These are phyloP conservation scores for Boletales sp. DNA, from an alignment of 768 basidiomycete genomes.

Conservation along the genomic window DNA sequence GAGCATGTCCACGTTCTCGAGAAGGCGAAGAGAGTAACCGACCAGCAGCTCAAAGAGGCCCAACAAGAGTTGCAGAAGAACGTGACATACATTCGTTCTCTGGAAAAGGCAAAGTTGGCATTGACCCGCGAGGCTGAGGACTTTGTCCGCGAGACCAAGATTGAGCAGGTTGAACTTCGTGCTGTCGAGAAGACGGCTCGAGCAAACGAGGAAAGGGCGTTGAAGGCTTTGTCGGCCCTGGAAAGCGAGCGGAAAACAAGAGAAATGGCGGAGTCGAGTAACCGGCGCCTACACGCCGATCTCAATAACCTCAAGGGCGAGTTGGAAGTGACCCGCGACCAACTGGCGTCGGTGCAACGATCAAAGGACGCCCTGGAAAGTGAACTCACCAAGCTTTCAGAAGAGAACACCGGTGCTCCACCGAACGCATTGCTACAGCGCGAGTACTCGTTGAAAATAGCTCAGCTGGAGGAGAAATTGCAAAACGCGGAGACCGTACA, in stretches of 20 bases:
- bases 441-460: slow-evolving; percentile 58
- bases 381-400: too few species aligned
- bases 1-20: slow-evolving; percentile 97
- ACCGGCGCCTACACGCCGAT: slow-evolving; percentile 58
- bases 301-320: slow-evolving; percentile 45
- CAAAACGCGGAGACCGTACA: slow-evolving; percentile 53
- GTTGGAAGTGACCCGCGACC: too few species aligned
- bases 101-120: slow-evolving; percentile 76
- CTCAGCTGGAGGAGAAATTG: slow-evolving; percentile 58
- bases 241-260: slow-evolving; percentile 67
- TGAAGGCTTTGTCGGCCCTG: slow-evolving; percentile 52
- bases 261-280: slow-evolving; percentile 61
- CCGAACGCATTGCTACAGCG: too few species aligned
- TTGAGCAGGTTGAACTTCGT: slow-evolving; percentile 60
- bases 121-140: slow-evolving; percentile 83
- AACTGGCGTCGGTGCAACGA: too few species aligned
- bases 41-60: slow-evolving; percentile 82
- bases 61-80: slow-evolving; percentile 75
- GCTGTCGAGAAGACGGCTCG: slow-evolving; percentile 65
- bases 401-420: too few species aligned
- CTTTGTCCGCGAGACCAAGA: slow-evolving; percentile 66
- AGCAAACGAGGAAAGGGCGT: slow-evolving; percentile 57
- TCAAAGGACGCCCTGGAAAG: too few species aligned
- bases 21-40: slow-evolving; percentile 92
- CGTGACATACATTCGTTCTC: slow-evolving; percentile 72